phyloP scores from a whole-genome alignment of 495 filamentous ascomycete genomes.

The Trypethelium eluteriae region DNA sequence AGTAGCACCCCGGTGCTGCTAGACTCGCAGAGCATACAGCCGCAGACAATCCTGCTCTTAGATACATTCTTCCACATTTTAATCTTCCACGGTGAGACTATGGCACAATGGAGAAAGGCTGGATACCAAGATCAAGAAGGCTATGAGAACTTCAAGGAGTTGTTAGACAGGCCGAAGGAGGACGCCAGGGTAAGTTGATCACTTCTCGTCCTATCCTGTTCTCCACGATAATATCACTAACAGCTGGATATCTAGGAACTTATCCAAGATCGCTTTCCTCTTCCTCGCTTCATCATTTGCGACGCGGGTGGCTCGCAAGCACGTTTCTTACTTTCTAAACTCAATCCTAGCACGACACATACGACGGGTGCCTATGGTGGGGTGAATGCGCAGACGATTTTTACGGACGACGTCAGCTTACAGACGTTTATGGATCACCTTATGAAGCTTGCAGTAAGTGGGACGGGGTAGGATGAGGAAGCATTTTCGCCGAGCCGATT shows the following conservation, averaged over 20 bases:
- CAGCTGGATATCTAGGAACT: constrained; percentile 58
- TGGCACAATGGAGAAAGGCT: constrained; percentile 96
- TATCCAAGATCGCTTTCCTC: constrained; percentile 92
- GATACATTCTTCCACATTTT: constrained; percentile 99
- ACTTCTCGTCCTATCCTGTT: background rate
- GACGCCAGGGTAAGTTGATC: constrained; percentile 73
- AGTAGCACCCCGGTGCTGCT: constrained; percentile 83
- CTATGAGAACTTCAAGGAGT: constrained; percentile 87
- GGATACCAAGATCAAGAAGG: constrained; percentile 98
- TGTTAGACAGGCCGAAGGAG: constrained; percentile 94
- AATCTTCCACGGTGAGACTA: constrained; percentile 97
- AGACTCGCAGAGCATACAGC: constrained; percentile 93
- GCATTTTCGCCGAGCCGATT: background rate
- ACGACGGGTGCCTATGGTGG: constrained; percentile 80
- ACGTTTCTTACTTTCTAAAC: constrained; percentile 92
- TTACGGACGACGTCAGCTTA: constrained; percentile 96
- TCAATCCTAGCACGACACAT: constrained; percentile 98
- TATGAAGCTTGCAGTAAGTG: constrained; percentile 64
- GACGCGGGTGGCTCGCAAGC: constrained; percentile 97
- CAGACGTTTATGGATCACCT: constrained; percentile 99
- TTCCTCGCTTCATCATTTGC: constrained; percentile 97
- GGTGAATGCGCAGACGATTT: constrained; percentile 94
- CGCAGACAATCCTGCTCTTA: constrained; percentile 85
- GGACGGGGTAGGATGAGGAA: constrained; percentile 19
- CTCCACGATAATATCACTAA: background rate